A percentile compares a stretch with the other conserved stretches of the same genome.
These are phyloP conservation scores for Adansonia rubrostipa DNA, from an alignment of 441 rosid species.

Conservation along the genomic window DNA sequence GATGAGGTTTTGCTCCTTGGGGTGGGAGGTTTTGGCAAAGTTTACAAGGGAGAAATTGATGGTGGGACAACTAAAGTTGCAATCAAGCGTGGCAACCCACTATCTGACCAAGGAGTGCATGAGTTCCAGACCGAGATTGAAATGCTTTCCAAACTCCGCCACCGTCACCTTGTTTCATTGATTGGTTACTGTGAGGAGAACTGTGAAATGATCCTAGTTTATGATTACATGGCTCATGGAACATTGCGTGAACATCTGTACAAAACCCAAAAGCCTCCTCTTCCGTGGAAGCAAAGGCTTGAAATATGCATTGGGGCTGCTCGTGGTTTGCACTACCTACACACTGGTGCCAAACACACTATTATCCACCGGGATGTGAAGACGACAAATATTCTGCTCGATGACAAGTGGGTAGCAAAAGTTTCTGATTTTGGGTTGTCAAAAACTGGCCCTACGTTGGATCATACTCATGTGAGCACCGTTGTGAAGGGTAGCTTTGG, in stretches of 20 bases:
- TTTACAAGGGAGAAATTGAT: slow-evolving; percentile 89
- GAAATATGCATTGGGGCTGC: slow-evolving; percentile 98
- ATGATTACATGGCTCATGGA: slow-evolving; percentile 95
- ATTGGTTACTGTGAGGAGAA: slow-evolving; percentile 98
- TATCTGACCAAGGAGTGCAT: slow-evolving; percentile 96
- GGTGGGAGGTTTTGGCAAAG: slow-evolving; percentile 97
- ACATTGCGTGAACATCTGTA: slow-evolving; percentile 96
- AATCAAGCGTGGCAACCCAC: slow-evolving; percentile 95
- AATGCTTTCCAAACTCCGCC: slow-evolving; percentile 97
- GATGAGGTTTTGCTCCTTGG: slow-evolving; percentile 87
- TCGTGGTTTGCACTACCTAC: slow-evolving; percentile 93
- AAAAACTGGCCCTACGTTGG: slow-evolving; percentile 94
- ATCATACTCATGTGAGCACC: slow-evolving; percentile 97
- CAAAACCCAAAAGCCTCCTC: slow-evolving; percentile 87
- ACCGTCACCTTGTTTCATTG: slow-evolving; percentile 92
- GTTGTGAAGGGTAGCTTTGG: slow-evolving; percentile 98
- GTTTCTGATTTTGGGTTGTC: slow-evolving; percentile 97
- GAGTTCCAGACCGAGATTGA: slow-evolving; percentile 99
- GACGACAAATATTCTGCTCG: slow-evolving; percentile 93
- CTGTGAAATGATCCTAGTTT: slow-evolving; percentile 92
- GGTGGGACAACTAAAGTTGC: slow-evolving; percentile 87
- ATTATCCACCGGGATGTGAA: slow-evolving; percentile 97
- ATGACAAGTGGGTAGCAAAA: slow-evolving; percentile 98
- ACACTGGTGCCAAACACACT: slow-evolving; percentile 96
- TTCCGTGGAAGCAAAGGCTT: slow-evolving; percentile 96